Evolutionary conservation across 305 asterid species (phyloP).

Genomic region (Fraxinus greggii): DNA sequence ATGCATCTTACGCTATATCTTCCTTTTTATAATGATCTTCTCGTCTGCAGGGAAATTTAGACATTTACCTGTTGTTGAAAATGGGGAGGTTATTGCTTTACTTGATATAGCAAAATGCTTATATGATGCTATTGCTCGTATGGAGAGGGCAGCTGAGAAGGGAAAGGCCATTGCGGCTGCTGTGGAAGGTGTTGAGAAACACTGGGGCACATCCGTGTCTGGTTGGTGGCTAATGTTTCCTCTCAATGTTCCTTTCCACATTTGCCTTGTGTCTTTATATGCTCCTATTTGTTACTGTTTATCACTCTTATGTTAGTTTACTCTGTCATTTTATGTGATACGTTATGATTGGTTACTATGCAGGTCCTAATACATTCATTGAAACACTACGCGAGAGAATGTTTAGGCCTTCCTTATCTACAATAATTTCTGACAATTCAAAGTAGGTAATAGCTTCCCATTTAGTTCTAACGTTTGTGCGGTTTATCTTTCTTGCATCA

Average conservation of each 20-base stretch:
- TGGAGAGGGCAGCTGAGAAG: constrained; percentile 98
- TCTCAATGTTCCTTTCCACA: constrained; percentile 5
- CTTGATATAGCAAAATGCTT: constrained; percentile 93
- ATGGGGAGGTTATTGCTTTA: constrained; percentile 92
- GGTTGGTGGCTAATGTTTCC: constrained; percentile 50
- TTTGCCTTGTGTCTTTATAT: not conserved
- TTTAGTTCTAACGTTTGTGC: constrained; percentile 27
- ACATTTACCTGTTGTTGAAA: constrained; percentile 90
- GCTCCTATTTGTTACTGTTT: not conserved
- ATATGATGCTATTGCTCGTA: constrained; percentile 93
- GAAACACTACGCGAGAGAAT: constrained; percentile 90
- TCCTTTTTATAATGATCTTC: constrained; percentile 3
- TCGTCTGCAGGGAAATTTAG: constrained; percentile 77
- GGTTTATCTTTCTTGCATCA: not conserved
- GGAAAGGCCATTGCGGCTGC: constrained; percentile 99
- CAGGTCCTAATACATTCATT: constrained; percentile 74
- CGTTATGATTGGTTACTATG: constrained; percentile 15
- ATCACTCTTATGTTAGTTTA: constrained; percentile 7
- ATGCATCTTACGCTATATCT: constrained; percentile 5
- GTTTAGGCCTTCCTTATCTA: constrained; percentile 88
- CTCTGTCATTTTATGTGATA: constrained; percentile 17
- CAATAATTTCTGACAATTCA: constrained; percentile 85
- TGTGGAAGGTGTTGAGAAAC: constrained; percentile 97
- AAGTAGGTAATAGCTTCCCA: constrained; percentile 87
- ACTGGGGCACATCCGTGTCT: constrained; percentile 86